Conservation (phyloP, 2,329 filamentous ascomycete species). For the Cladobotryum protrusum region DNA sequence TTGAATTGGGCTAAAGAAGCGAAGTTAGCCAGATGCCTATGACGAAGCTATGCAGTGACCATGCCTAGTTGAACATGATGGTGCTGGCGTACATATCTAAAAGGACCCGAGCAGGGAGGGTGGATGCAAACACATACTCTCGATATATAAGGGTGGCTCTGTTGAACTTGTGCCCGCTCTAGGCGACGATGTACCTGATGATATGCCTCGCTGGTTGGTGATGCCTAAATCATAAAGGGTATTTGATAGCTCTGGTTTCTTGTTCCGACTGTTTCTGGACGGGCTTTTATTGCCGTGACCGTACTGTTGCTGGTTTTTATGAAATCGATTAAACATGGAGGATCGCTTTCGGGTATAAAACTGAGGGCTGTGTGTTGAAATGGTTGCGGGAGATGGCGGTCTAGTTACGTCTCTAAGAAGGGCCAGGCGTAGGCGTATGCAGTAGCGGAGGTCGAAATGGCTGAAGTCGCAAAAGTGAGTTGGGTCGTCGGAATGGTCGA, state of each 20-base stretch:
- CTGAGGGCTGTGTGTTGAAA: background rate
- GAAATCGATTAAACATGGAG: slow-evolving; percentile 35
- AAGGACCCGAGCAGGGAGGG: slow-evolving; percentile 1
- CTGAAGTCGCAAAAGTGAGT: too few species aligned
- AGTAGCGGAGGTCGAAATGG: too few species aligned
- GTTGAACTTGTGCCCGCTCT: slow-evolving; percentile 22
- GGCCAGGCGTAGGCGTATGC: background rate
- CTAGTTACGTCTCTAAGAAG: background rate
- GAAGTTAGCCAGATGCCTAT: slow-evolving; percentile 9
- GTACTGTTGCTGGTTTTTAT: slow-evolving; percentile 22
- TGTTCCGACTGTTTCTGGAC: slow-evolving; percentile 9
- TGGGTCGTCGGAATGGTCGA: too few species aligned
- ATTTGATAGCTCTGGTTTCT: slow-evolving; percentile 18
- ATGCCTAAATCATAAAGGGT: slow-evolving; percentile 25
- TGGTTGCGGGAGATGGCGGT: background rate
- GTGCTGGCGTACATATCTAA: background rate
- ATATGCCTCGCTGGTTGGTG: slow-evolving; percentile 17
- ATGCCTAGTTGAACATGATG: too few species aligned
- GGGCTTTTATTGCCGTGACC: slow-evolving; percentile 17
- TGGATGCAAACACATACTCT: slow-evolving; percentile 27
- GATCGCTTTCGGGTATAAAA: slow-evolving; percentile 4
- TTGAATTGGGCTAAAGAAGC: slow-evolving; percentile 18
- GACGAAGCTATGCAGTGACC: background rate
- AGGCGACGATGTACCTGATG: slow-evolving; percentile 17
- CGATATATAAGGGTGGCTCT: slow-evolving; percentile 11